These are phyloP conservation scores for Colletotrichum destructivum DNA, from an alignment of 2,329 filamentous ascomycete genomes.

Conservation along the genomic window DNA sequence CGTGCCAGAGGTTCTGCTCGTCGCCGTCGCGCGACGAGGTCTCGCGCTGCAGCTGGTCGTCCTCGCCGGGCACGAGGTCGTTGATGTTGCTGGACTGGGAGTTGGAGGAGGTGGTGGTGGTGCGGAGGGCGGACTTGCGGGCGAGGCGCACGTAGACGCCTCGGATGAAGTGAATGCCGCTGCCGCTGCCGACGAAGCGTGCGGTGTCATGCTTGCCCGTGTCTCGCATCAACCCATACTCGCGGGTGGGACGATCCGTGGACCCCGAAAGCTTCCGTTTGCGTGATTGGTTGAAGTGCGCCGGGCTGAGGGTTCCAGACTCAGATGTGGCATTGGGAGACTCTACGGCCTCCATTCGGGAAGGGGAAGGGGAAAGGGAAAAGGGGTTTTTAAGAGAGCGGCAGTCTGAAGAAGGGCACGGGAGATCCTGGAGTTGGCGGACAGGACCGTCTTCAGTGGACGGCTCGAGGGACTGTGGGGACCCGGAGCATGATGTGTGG, in stretches of 20 bases:
- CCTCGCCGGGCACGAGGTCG: conserved; percentile 70
- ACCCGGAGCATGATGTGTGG: conserved; percentile 29
- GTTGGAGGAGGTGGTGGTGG: not conserved
- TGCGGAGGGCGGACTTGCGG: conserved; percentile 43
- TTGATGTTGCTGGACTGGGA: conserved; percentile 41
- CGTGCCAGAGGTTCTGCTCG: conserved; percentile 53
- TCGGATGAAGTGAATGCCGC: conserved; percentile 72
- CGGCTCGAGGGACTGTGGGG: conserved; percentile 21
- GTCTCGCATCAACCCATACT: conserved; percentile 65
- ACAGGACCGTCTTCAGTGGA: conserved; percentile 29
- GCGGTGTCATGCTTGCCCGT: conserved; percentile 61
- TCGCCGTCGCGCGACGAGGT: conserved; percentile 33
- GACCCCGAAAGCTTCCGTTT: conserved; percentile 51
- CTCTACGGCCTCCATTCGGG: conserved; percentile 49
- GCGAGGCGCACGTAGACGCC: conserved; percentile 67
- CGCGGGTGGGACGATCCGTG: conserved; percentile 48
- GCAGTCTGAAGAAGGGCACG: not conserved
- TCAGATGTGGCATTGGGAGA: conserved; percentile 51
- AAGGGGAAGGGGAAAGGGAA: not conserved
- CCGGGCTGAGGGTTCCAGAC: conserved; percentile 42
- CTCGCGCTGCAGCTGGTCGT: conserved; percentile 61
- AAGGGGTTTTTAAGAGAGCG: not conserved
- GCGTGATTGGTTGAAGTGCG: conserved; percentile 45
- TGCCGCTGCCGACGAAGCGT: conserved; percentile 70
- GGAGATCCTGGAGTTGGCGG: not conserved